Percentiles rank a stretch among this genome's conserved stretches.
Evolutionary conservation across 305 asterid species (phyloP).

Genomic region (Rubia peregrina): DNA sequence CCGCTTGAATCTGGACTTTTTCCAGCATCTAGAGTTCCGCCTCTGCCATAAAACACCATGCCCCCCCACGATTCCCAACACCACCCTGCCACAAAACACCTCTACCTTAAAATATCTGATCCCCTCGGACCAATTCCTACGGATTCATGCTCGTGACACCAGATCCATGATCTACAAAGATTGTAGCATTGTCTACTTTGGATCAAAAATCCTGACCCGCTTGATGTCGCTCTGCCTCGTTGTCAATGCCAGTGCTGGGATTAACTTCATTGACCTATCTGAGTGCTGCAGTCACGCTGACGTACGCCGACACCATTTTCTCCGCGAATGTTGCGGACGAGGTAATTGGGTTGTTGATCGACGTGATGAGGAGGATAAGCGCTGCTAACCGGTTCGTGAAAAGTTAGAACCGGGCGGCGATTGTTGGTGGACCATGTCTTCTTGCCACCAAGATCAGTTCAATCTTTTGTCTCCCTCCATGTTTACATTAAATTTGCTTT

Average conservation of each 20-base stretch:
- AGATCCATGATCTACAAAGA: constrained; percentile 16
- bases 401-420: constrained; percentile 31
- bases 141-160: constrained; percentile 31
- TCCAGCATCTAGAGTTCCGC: too few relatives aligned
- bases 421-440: too few relatives aligned
- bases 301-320: constrained; percentile 30
- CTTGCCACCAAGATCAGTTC: too few relatives aligned
- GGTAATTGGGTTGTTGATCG: constrained; percentile 59
- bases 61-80: too few relatives aligned
- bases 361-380: constrained; percentile 42
- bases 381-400: constrained; percentile 39
- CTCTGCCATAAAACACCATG: too few relatives aligned
- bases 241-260: constrained; percentile 53
- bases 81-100: too few relatives aligned
- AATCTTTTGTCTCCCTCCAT: too few relatives aligned
- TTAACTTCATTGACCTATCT: constrained; percentile 45
- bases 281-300: constrained; percentile 55
- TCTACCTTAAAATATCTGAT: constrained; percentile 26
- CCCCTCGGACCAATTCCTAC: constrained; percentile 36
- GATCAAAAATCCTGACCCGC: constrained; percentile 28
- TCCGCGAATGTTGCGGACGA: constrained; percentile 60
- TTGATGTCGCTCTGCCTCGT: constrained; percentile 48
- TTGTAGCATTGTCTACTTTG: neutral
- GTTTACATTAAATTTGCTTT: too few relatives aligned
- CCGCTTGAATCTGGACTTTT: too few relatives aligned